phyloP scores from a whole-genome alignment of 75 land plant genomes.

The Picea sitchensis region DNA sequence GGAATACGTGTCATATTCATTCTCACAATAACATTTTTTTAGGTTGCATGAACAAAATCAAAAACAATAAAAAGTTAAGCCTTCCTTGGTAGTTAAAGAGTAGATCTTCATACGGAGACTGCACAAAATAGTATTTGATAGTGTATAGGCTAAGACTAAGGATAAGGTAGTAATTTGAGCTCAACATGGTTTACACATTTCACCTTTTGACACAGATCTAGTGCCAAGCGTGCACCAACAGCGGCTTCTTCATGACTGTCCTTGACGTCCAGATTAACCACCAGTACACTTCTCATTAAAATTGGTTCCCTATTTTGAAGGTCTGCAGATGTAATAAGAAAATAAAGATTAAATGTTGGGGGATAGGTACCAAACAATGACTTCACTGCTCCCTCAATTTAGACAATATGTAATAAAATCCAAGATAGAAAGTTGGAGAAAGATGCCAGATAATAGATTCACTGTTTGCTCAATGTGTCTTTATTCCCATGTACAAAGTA shows the following conservation, averaged over 20 bases:
- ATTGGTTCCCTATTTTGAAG: slow-evolving; percentile 71
- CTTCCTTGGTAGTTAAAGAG: background rate
- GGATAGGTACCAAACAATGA: background rate
- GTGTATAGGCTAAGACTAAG: background rate
- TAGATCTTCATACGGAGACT: background rate
- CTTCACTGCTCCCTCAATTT: background rate
- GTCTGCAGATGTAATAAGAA: slow-evolving; percentile 52
- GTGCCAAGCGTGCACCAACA: slow-evolving; percentile 67
- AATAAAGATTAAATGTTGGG: background rate
- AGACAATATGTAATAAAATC: background rate
- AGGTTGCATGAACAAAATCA: background rate
- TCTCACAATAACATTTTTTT: background rate
- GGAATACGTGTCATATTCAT: background rate
- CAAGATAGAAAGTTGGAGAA: too few species aligned
- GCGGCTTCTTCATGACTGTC: slow-evolving; percentile 99
- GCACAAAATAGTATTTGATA: background rate
- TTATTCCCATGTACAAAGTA: too few species aligned
- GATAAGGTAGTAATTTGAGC: background rate
- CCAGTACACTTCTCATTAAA: slow-evolving; percentile 75
- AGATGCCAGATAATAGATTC: too few species aligned
- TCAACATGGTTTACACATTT: slow-evolving; percentile 5
- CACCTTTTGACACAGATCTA: slow-evolving; percentile 89
- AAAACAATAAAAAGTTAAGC: background rate
- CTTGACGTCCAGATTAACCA: slow-evolving; percentile 94
- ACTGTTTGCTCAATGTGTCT: too few species aligned